Evolutionary conservation across 306 rosid species (phyloP).

Genomic region (Macrotyloma uniflorum): DNA sequence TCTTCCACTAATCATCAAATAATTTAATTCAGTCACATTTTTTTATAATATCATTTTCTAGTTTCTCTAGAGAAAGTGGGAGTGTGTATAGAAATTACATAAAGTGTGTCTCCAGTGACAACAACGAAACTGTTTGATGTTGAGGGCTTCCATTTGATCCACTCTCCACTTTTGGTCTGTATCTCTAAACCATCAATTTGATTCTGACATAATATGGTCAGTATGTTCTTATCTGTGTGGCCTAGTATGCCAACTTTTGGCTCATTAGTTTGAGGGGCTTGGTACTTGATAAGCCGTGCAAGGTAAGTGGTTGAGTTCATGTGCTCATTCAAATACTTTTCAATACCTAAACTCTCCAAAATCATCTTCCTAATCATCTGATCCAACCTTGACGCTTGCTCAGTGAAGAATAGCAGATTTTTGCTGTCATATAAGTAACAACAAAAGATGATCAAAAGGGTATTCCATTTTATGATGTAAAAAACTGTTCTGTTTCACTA

Average conservation of each 20-base stretch:
- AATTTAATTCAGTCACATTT: not conserved
- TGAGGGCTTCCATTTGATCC: constrained; percentile 62
- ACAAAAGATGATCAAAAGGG: not conserved
- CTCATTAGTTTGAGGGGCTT: constrained; percentile 53
- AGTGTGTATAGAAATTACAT: constrained; percentile 37
- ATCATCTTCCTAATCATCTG: constrained; percentile 57
- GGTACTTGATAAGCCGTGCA: constrained; percentile 58
- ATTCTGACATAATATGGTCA: constrained; percentile 61
- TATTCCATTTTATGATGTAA: not conserved
- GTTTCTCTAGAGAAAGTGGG: not conserved
- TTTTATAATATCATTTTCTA: not conserved
- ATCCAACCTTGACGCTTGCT: constrained; percentile 53
- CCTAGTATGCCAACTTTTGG: constrained; percentile 43
- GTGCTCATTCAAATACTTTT: constrained; percentile 67
- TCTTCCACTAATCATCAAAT: not conserved
- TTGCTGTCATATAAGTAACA: constrained; percentile 40
- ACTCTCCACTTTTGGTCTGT: constrained; percentile 57
- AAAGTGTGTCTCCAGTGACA: constrained; percentile 56
- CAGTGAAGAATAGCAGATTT: constrained; percentile 42
- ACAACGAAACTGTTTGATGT: constrained; percentile 47
- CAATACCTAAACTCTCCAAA: constrained; percentile 67
- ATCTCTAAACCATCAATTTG: constrained; percentile 65
- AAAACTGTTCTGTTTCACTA: not conserved
- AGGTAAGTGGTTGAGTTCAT: constrained; percentile 58
- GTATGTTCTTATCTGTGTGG: constrained; percentile 68